phyloP scores from a whole-genome alignment of 257 asterid species.

The Capsicum chinense region DNA sequence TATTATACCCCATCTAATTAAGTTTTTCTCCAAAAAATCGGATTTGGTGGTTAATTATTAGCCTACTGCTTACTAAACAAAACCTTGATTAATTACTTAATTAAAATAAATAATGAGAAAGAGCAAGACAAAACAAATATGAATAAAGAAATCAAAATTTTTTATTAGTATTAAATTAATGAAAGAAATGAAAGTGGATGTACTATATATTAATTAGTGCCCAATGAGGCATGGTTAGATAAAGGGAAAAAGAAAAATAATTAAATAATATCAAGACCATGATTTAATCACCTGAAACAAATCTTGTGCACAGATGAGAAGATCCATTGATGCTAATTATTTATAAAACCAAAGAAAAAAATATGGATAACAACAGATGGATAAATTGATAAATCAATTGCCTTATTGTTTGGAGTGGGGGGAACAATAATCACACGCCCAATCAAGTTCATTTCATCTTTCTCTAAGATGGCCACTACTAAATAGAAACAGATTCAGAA shows the following conservation, averaged over 20 bases:
- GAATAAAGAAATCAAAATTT: neutral
- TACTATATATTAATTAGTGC: conserved; percentile 31
- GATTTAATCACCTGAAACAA: conserved; percentile 61
- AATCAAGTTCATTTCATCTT: conserved; percentile 46
- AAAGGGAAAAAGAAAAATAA: conserved; percentile 24
- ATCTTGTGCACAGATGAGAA: conserved; percentile 66
- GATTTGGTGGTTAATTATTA: conserved; percentile 9
- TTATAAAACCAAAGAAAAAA: conserved; percentile 39
- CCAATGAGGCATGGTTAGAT: conserved; percentile 24
- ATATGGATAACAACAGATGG: conserved; percentile 38
- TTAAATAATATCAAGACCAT: conserved; percentile 47
- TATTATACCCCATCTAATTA: conserved; percentile 30
- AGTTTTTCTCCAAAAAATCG: neutral
- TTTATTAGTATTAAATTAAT: neutral
- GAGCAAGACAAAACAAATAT: conserved; percentile 28
- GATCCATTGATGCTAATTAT: conserved; percentile 53
- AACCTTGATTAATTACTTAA: conserved; percentile 16
- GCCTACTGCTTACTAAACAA: conserved; percentile 22
- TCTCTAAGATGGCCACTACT: conserved; percentile 23
- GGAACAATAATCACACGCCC: conserved; percentile 64
- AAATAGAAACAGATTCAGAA: accelerated
- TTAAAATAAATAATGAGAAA: neutral
- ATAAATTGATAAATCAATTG: conserved; percentile 45
- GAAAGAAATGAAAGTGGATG: conserved; percentile 29
- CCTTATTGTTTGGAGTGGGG: conserved; percentile 75